Conservation (phyloP, 2,329 filamentous ascomycete species). For the Colletotrichum lini region DNA sequence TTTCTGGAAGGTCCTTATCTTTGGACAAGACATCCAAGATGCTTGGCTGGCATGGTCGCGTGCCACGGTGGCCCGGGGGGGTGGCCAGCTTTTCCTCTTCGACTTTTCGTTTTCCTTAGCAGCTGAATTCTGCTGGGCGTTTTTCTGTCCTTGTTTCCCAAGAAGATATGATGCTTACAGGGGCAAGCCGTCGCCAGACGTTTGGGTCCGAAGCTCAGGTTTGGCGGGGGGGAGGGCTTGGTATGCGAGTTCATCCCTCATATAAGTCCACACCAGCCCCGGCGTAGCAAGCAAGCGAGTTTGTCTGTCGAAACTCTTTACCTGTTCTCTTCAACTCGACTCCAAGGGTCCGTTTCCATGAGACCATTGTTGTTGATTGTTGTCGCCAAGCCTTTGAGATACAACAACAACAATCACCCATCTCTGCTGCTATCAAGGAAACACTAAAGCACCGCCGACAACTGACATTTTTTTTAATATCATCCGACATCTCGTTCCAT, state of each 20-base stretch:
- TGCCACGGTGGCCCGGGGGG: background rate
- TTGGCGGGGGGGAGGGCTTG: background rate
- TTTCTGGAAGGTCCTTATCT: constrained; percentile 26
- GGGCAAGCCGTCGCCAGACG: background rate
- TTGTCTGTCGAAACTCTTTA: background rate
- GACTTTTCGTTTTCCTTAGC: background rate
- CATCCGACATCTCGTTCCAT: no score
- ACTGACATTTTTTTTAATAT: no score
- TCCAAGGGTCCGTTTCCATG: background rate
- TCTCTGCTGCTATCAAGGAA: no score
- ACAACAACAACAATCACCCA: no score
- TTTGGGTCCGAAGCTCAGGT: background rate
- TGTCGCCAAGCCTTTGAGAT: background rate
- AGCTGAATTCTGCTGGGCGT: background rate
- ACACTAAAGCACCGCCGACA: no score
- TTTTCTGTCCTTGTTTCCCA: no score
- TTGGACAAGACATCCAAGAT: constrained; percentile 1
- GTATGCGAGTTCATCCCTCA: background rate
- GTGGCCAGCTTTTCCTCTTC: background rate
- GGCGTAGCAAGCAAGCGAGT: background rate
- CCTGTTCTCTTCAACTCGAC: background rate
- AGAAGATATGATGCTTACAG: background rate
- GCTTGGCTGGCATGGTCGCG: constrained; percentile 28
- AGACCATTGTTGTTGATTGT: background rate
- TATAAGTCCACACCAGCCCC: background rate